Evolutionary conservation across 257 asterid species (phyloP), one percentile per base, ranked within the genome.

Genomic region (Leptodermis oblonga): DNA sequence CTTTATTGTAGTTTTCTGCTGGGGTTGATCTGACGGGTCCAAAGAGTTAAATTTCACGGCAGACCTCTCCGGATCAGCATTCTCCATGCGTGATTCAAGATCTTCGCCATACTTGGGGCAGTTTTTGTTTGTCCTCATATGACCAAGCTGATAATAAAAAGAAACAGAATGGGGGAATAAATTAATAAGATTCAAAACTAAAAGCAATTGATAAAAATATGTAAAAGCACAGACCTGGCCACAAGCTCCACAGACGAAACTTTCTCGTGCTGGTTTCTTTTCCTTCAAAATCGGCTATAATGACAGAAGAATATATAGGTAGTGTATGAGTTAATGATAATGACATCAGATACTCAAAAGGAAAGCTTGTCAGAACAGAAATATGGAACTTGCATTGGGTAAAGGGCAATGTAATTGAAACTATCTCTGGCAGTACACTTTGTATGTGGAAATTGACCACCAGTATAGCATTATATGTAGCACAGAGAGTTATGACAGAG

Each of bases 191-290:
- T 15, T 49, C 61, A 70, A 51, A 75, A 66, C 23, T 11, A 51
- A 25, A 43, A n/a, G 76, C 69, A 73, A 18, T 52, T 39, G 52
- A 51, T 41, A 67, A 56, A 23, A 41, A 51, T 55, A 65, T n/a
- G 66, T 55, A 71, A 45, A 62, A 74, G 71, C 53, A 72, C 77
- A 68, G 79, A 94, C 99, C 99, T 90, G 97, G 74, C 96, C 93
- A 78, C 99, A 94, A 45, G 99, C 99, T 75, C 99, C 99, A 81
- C 99, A 94, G 63, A 94, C 93, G 68, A 94, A 94, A 78, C 90
- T 91, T 58, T 94, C 99, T 82, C 99, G 84, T 33, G 99, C 97
- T 20, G 91, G 80, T 79, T 94, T 94, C 86, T 94, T 94, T 83
- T 91, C 99, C 86, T 94, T 94, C 81, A 86, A 69, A 62, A 68